Percentiles rank a stretch among this genome's conserved stretches.
phyloP scores from a whole-genome alignment of 345 rosid genomes.

The Arabis alpina region DNA sequence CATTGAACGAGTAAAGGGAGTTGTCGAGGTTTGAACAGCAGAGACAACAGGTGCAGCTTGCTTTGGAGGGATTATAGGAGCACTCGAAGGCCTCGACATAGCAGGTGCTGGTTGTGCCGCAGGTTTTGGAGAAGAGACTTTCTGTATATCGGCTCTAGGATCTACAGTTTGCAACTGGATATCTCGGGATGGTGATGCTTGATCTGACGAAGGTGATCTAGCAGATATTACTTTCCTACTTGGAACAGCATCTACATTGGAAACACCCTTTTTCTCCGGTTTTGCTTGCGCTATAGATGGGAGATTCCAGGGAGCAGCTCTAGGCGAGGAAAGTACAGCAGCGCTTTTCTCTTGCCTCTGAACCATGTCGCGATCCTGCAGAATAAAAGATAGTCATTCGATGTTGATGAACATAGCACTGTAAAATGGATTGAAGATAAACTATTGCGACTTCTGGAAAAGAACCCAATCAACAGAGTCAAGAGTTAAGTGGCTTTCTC shows the following conservation, averaged over 20 bases:
- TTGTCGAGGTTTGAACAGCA: slow-evolving; percentile 55
- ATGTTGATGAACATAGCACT: slow-evolving; percentile 10
- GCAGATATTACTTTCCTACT: slow-evolving; percentile 47
- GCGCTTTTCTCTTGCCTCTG: slow-evolving; percentile 57
- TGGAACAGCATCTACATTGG: slow-evolving; percentile 44
- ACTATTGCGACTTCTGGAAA: neutral
- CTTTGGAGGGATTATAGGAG: slow-evolving; percentile 65
- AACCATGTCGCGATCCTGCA: slow-evolving; percentile 41
- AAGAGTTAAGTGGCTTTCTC: neutral
- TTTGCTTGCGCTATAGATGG: slow-evolving; percentile 47
- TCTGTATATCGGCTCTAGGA: slow-evolving; percentile 55
- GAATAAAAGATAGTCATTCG: neutral
- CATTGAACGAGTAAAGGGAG: slow-evolving; percentile 68
- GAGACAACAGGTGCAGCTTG: slow-evolving; percentile 61
- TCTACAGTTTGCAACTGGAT: slow-evolving; percentile 43
- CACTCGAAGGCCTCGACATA: slow-evolving; percentile 83
- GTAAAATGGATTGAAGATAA: neutral
- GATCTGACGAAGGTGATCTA: slow-evolving; percentile 53
- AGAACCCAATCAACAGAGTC: neutral
- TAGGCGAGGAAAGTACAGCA: slow-evolving; percentile 52
- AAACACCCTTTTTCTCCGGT: slow-evolving; percentile 49
- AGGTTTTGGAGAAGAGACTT: slow-evolving; percentile 47
- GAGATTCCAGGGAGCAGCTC: slow-evolving; percentile 50
- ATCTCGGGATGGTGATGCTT: slow-evolving; percentile 41
- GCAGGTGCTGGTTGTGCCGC: slow-evolving; percentile 50